Base-by-base conservation (phyloP, 2,329 filamentous ascomycete species). In the Aspergillus pseudoviridinutans region DNA sequence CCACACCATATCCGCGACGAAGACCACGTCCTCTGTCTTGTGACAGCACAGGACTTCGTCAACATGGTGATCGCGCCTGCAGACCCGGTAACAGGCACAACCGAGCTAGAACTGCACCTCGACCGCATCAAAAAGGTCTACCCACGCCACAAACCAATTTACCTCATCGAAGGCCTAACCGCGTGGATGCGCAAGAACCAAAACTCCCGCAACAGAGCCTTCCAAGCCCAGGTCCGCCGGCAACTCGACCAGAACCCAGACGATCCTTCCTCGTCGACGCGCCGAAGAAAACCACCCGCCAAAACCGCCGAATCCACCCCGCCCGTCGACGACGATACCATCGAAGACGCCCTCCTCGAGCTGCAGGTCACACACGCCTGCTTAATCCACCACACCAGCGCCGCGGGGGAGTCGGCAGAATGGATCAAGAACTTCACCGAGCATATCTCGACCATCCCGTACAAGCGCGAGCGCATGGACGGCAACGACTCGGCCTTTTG, bases 351-450 rank as follows among this genome's bases (percentile, higher is more conserved):
- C 4, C 77, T 92, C 3, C 77, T 93, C 10, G 79, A 83, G 17
- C 76, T 93, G 4, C 90, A 93, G 70, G 80, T 92, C 5, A 72
- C 82, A 25, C 86, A 92, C 71, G 77, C 78, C 4, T 83, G 83
- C 24, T 76, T 90, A 3, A 85, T 92, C 49, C 88, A 92, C 69
- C 88, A 93, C 69, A 90, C 87, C 1, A 74, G 72, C 14, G 73
- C 77, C 2, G 66, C 82, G 0, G 68, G 83, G 0, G 87, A 91
- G 66, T 89, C 88, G 1, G 87, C 88, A 1, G 82, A 87, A 64
- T 91, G 89, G 87, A 85, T 92, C 29, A 78, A 82, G 29, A 79
- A 83, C 35, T 91, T 92, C 66, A 93, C 90, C 0, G 87, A 92
- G 66, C 87, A 93, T 69, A 86, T 93, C 51, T 89, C 88, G 7